Percentiles rank a stretch among this genome's conserved stretches.
Conservation (phyloP, 768 basidiomycete species). For the Rhodosporidiobolus odoratus region DNA sequence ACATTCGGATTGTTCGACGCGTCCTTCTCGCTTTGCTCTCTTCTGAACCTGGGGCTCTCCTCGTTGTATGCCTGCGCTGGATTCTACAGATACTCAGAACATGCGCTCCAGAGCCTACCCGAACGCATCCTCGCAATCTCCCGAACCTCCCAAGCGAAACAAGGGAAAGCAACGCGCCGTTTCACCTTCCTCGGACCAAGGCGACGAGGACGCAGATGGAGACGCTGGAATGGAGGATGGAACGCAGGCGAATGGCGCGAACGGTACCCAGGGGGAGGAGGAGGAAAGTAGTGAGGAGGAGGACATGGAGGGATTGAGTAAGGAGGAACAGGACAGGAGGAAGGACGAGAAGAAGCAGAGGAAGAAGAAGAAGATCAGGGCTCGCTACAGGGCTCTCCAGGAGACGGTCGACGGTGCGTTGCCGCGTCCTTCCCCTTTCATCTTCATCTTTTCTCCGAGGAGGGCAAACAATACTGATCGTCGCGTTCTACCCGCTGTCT, state of each 20-base stretch:
- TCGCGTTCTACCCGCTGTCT: neutral
- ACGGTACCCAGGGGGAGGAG: neutral
- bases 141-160: neutral
- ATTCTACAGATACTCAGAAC: no score
- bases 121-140: neutral
- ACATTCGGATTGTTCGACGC: no score
- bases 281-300: neutral
- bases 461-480: neutral
- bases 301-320: constrained; percentile 1
- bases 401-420: constrained; percentile 61
- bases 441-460: neutral
- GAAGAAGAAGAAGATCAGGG: constrained; percentile 16
- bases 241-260: neutral
- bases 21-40: no score
- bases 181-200: neutral
- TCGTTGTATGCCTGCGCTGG: no score
- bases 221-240: constrained; percentile 5
- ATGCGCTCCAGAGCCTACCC: no score
- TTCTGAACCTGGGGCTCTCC: no score
- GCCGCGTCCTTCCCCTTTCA: constrained; percentile 33
- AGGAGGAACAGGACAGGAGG: constrained; percentile 10
- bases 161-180: neutral
- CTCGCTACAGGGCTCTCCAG: constrained; percentile 65
- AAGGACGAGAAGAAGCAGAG: constrained; percentile 3
- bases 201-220: neutral